Base-by-base conservation (phyloP, 305 asterid species). In the Rubia peregrina region DNA sequence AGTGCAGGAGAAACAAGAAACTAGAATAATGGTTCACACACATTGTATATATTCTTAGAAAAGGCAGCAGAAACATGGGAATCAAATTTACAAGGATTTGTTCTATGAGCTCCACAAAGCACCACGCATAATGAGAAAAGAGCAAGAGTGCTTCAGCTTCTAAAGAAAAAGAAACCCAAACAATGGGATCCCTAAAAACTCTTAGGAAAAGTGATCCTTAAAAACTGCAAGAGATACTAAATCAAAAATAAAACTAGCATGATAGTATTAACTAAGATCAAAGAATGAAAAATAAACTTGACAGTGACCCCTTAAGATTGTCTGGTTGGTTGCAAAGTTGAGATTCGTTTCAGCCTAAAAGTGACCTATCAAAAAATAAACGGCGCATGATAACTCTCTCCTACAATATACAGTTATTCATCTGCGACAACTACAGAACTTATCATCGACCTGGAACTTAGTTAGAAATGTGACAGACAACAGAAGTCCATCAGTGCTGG, bases 101-200 rank as follows among this genome's bases (percentile, higher is more conserved):
- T 69, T 53, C 17, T 22, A 69, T 6, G 30, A n/a, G 41, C 10
- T 53, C 61, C 26, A 38, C 19, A 68, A 49, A 68, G 62, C 61
- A 48, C 61, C 44, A 48, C 53, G 17, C 38, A 68, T 22, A 40
- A 67, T 46, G 19, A 7, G 14, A 66, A 67, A 7, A 51, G 16
- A 17, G 43, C 9, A 36, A 48, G 13, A 33, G 6, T 36, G 49
- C 63, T 51, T 63, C 63, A 36, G 48, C 48, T 68, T 16, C 12
- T 30, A 56, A 51, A 24, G 17, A 55, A 48, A 9, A 16, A 67
- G 62, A 13, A 33, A 17, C 17, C 1, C 49, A 51, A 14, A 44
- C 21, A 26, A 21, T 13, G n/a, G 8, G 56, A 49, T 49, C 19
- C 55, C 43, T 12, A 7, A 51, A 11, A 33, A 51, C 72, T 69